These are phyloP conservation scores for Maudiozyma pseudohumilis DNA, from an alignment of 805 yeast genomes.

Conservation along the genomic window DNA sequence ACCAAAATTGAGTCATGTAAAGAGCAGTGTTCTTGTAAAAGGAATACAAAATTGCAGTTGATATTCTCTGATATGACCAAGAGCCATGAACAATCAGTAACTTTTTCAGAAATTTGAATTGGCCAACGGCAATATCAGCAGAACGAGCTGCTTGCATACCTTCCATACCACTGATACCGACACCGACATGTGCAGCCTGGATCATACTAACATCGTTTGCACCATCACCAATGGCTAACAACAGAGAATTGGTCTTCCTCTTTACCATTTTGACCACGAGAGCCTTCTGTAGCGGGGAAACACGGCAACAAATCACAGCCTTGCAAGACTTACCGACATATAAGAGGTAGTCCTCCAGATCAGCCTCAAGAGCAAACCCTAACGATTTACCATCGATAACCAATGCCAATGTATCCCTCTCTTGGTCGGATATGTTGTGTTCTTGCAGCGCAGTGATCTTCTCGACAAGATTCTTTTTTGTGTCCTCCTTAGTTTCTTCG, in stretches of 20 bases:
- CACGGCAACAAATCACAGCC: constrained; percentile 96
- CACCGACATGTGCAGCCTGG: constrained; percentile 98
- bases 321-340: constrained; percentile 79
- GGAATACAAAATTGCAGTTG: constrained; percentile 86
- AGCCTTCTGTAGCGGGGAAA: constrained; percentile 94
- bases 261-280: constrained; percentile 91
- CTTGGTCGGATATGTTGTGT: constrained; percentile 56
- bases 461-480: constrained; percentile 57
- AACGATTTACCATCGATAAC: constrained; percentile 92
- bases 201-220: constrained; percentile 99
- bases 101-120: constrained; percentile 77
- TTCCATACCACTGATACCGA: constrained; percentile 98
- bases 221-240: constrained; percentile 96
- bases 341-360: constrained; percentile 66
- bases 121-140: constrained; percentile 96
- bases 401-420: constrained; percentile 70
- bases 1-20: constrained; percentile 98
- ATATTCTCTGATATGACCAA: constrained; percentile 94
- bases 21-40: constrained; percentile 92
- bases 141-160: constrained; percentile 99
- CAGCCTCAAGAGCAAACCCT: constrained; percentile 73
- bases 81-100: constrained; percentile 88
- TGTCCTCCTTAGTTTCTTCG: constrained; percentile 74
- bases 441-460: constrained; percentile 66
- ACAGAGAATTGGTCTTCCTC: constrained; percentile 56